Evolutionary conservation across 805 yeast species (phyloP).

Genomic region (Kuraishia piskuri): DNA sequence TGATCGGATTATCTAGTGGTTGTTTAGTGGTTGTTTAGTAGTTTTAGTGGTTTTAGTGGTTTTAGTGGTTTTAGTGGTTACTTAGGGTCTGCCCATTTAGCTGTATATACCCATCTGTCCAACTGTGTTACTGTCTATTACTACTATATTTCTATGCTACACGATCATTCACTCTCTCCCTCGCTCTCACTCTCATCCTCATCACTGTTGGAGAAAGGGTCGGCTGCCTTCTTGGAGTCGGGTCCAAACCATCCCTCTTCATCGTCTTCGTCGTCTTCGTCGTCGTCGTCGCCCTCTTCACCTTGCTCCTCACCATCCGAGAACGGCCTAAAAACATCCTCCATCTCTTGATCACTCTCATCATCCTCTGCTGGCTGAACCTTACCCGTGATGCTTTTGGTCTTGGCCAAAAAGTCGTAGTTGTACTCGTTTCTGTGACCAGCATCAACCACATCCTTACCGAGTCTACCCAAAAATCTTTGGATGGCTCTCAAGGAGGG

Average conservation of each 20-base stretch:
- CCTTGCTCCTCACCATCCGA: conserved; percentile 16
- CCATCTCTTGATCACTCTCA: conserved; percentile 24
- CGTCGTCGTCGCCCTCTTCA: conserved; percentile 24
- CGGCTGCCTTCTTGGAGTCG: conserved; percentile 10
- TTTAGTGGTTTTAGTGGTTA: too few relatives aligned
- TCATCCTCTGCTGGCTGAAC: conserved; percentile 17
- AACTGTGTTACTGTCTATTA: neutral
- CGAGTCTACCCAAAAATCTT: conserved; percentile 64
- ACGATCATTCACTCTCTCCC: neutral
- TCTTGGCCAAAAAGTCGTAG: conserved; percentile 35
- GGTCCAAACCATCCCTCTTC: conserved; percentile 26
- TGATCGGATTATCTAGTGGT: too few relatives aligned
- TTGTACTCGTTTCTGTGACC: conserved; percentile 47
- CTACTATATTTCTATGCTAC: neutral
- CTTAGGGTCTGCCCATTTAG: too few relatives aligned
- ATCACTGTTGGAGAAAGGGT: neutral
- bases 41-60: too few relatives aligned
- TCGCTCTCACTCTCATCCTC: conserved; percentile 1
- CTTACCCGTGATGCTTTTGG: conserved; percentile 12
- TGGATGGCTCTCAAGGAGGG: conserved; percentile 62
- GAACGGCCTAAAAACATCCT: conserved; percentile 26
- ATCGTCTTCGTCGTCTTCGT: conserved; percentile 23
- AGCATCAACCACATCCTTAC: conserved; percentile 59
- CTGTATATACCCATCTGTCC: too few relatives aligned
- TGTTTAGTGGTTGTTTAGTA: too few relatives aligned